Percentiles rank a stretch among this genome's conserved stretches.
Evolutionary conservation across 768 basidiomycete genomes (phyloP).

Genomic region (Lactarius deliciosus): DNA sequence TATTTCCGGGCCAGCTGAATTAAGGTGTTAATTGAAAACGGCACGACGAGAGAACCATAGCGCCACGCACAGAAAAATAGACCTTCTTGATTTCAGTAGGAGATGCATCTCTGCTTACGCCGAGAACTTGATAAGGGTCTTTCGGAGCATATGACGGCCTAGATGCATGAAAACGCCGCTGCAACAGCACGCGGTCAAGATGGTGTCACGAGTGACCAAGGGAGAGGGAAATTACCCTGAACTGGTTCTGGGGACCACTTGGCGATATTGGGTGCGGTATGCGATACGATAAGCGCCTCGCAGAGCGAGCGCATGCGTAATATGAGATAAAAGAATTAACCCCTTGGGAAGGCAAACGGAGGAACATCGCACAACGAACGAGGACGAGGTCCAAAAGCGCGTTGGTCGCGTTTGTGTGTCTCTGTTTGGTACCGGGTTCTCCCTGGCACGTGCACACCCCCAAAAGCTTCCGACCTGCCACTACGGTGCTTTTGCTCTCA

Average conservation of each 20-base stretch:
- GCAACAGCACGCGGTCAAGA: constrained; percentile 20
- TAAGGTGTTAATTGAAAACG: constrained; percentile 27
- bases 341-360: constrained; percentile 42
- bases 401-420: constrained; percentile 14
- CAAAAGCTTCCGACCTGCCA: background rate
- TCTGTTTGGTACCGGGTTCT: constrained; percentile 7
- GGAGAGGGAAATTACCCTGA: constrained; percentile 22
- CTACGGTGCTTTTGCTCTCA: background rate
- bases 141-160: constrained; percentile 53
- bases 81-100: constrained; percentile 93
- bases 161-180: constrained; percentile 81
- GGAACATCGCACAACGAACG: constrained; percentile 42
- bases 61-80: constrained; percentile 81
- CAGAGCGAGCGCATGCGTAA: constrained; percentile 52
- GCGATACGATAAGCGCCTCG: constrained; percentile 13
- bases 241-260: constrained; percentile 16
- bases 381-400: background rate
- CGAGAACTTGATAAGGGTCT: constrained; percentile 90
- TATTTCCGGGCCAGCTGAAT: constrained; percentile 92
- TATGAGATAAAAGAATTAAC: constrained; percentile 40
- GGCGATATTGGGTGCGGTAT: constrained; percentile 9
- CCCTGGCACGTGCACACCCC: background rate
- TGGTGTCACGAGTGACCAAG: constrained; percentile 11
- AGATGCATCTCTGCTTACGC: constrained; percentile 80
- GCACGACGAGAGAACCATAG: constrained; percentile 16